Conservation (phyloP, 1,139 yeast species). For the Magnusiomyces tetraspermus region DNA sequence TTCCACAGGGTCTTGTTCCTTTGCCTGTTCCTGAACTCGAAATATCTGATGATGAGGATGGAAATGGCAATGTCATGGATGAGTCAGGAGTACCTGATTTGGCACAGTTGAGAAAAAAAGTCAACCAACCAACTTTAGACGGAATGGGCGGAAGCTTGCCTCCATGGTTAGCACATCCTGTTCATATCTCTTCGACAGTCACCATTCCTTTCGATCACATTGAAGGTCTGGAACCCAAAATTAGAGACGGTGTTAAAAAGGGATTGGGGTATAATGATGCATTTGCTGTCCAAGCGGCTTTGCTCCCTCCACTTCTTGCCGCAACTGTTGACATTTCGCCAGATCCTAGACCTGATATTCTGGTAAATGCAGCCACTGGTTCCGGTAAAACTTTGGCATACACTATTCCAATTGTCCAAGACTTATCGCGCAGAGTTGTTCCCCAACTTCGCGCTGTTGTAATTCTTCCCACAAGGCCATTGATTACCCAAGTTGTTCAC, state of each 20-base stretch:
- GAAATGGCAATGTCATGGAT: constrained; percentile 14
- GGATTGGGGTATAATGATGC: constrained; percentile 52
- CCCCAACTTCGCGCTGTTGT: constrained; percentile 70
- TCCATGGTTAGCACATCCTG: constrained; percentile 61
- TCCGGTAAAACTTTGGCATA: constrained; percentile 94
- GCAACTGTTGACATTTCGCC: constrained; percentile 49
- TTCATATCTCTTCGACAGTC: constrained; percentile 35
- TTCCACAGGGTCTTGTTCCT: constrained; percentile 13
- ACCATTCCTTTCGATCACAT: constrained; percentile 26
- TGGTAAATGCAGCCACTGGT: constrained; percentile 93
- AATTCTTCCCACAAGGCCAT: constrained; percentile 83
- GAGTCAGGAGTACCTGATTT: constrained; percentile 17
- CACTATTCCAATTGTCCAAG: constrained; percentile 70
- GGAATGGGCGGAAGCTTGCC: constrained; percentile 18
- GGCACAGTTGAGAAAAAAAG: neutral
- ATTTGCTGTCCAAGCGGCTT: constrained; percentile 70
- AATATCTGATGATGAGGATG: constrained; percentile 11
- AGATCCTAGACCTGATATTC: constrained; percentile 43
- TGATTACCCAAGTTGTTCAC: constrained; percentile 68
- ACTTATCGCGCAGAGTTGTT: constrained; percentile 52
- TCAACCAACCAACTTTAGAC: neutral
- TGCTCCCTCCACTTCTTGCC: constrained; percentile 47
- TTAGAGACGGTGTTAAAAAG: constrained; percentile 36
- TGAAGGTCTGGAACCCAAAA: constrained; percentile 28
- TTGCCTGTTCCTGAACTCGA: constrained; percentile 7